Base-by-base conservation (phyloP, 139 green algal genomes). In the Picochlorum sp. region DNA sequence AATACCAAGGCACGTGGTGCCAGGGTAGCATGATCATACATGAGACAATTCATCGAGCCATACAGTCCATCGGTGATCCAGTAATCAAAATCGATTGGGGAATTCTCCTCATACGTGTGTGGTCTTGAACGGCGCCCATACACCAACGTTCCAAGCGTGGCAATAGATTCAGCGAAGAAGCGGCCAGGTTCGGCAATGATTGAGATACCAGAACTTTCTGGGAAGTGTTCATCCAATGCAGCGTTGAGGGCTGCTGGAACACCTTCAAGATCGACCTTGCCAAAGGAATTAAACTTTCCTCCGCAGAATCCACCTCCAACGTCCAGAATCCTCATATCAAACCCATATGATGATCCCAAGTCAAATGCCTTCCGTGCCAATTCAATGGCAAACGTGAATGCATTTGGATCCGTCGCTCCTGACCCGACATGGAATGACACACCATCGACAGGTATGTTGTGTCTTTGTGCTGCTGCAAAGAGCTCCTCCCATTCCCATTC, bases 381-480 rank as follows among this genome's bases (percentile, higher is more conserved):
- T 47, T 77, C 58, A 7, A 77, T 66, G 37, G 28, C 93, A 6
- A 73, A 68, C 3, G 66, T 66, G 59, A 92, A 97, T 26, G 89
- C 81, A 2, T 66, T 72, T 7, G 89, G 79, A 78, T 96, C 88
- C 56, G 83, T 83, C 60, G 82, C 85, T 16, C 87, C 92, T 41
- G 71, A 88, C 67, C 93, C 93, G 4, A 98, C 92, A 75, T 98
- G 93, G 85, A 99, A 99, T 21, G 80, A 86, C 2, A 98, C 84
- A 49, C 93, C 93, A 21, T 85, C 83, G 14, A 98, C 81, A 5
- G 79, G 23, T 30, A 97, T 65, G 26, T 63, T 65, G 58, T 78
- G 61, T 9, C 26, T 34, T 37, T 30, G 47, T 4, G 76, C 74
- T 11, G 38, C 38, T 45, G 50, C 56, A 62, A 79, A 58, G 60